Evolutionary conservation across 176 grass and related monocot genomes (phyloP).

Genomic region (Musa itinerans): DNA sequence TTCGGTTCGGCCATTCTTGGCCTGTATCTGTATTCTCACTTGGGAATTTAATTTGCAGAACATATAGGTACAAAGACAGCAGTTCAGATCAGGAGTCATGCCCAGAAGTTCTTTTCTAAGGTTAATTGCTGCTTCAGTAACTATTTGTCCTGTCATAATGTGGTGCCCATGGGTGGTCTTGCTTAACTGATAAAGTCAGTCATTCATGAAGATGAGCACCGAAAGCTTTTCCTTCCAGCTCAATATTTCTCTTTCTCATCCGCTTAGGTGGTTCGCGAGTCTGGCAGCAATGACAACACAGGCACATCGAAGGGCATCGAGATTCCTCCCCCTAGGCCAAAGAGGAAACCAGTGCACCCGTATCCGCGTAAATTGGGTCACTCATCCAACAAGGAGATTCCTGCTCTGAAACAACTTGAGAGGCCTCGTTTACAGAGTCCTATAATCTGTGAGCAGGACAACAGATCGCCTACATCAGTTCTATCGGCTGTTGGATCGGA

Average conservation of each 20-base stretch:
- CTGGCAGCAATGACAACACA: conserved; percentile 20
- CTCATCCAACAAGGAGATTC: not conserved
- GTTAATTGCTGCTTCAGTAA: conserved; percentile 22
- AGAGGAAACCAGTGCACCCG: conserved; percentile 74
- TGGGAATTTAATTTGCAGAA: conserved; percentile 39
- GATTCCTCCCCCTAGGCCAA: conserved; percentile 89
- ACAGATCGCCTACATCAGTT: not conserved
- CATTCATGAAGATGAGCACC: conserved; percentile 36
- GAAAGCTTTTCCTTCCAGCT: conserved; percentile 9
- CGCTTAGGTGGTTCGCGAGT: conserved; percentile 50
- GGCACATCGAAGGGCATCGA: conserved; percentile 32
- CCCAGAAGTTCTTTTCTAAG: conserved; percentile 98
- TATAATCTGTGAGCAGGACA: not conserved
- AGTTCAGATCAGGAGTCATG: conserved; percentile 95
- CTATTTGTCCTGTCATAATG: conserved; percentile 7
- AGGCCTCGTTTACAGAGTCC: not conserved
- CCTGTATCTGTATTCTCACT: no score
- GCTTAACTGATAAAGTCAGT: conserved; percentile 27
- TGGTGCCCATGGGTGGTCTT: not conserved
- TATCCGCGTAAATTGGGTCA: conserved; percentile 22
- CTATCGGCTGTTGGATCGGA: not conserved
- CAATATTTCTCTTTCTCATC: not conserved
- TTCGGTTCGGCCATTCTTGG: no score
- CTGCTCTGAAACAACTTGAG: not conserved
- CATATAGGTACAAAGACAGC: conserved; percentile 90